phyloP scores from a whole-genome alignment of 176 grass and related monocot genomes.

The Aegilops longissima region DNA sequence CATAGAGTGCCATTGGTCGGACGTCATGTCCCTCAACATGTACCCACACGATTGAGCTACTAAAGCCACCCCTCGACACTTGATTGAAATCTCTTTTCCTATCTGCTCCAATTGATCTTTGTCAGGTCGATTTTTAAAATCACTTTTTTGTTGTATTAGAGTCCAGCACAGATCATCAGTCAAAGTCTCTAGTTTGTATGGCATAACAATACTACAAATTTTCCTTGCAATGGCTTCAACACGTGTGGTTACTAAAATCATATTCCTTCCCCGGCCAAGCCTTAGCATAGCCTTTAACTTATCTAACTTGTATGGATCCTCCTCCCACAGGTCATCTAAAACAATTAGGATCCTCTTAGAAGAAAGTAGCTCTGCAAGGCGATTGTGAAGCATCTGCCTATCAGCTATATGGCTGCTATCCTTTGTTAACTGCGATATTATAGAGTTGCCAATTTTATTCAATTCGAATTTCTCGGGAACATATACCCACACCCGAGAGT shows the following conservation, averaged over 20 bases:
- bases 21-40: background rate
- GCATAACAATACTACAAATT: background rate
- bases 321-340: constrained; percentile 39
- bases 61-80: constrained; percentile 17
- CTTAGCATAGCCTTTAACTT: background rate
- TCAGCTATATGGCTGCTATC: too few relatives aligned
- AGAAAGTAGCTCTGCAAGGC: background rate
- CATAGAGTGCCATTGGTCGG: background rate
- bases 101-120: background rate
- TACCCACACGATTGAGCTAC: constrained; percentile 19
- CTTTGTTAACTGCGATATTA: too few relatives aligned
- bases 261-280: background rate
- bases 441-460: too few relatives aligned
- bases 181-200: background rate
- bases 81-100: background rate
- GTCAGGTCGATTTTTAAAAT: background rate
- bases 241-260: constrained; percentile 34
- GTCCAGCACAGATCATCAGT: background rate
- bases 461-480: background rate
- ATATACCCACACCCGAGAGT: too few relatives aligned
- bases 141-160: constrained; percentile 9
- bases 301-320: background rate
- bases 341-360: background rate
- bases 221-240: background rate
- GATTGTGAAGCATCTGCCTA: too few relatives aligned